These are phyloP conservation scores for Pulveroboletus frians DNA, from an alignment of 768 basidiomycete species.

Conservation along the genomic window DNA sequence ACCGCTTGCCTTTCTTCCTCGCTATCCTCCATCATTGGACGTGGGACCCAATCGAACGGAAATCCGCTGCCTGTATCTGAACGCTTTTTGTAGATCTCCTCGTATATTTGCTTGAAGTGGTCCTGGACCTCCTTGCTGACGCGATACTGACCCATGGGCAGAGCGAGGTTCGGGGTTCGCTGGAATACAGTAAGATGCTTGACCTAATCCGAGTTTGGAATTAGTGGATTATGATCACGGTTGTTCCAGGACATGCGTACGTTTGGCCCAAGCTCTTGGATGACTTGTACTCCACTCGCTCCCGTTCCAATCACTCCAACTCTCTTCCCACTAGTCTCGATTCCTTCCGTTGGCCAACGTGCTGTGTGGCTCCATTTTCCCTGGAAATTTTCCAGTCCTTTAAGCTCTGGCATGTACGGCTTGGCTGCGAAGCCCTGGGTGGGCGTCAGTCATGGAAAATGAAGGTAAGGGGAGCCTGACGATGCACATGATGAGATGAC, in stretches of 20 bases:
- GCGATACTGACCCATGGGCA: constrained; percentile 10
- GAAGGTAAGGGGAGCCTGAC: neutral
- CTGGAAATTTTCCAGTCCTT: constrained; percentile 8
- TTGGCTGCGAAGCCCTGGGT: constrained; percentile 8
- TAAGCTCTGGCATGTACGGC: constrained; percentile 7
- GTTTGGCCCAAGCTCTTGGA: constrained; percentile 12
- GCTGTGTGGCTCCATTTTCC: constrained; percentile 9
- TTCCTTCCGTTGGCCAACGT: constrained; percentile 15
- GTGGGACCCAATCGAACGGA: neutral
- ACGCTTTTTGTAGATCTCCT: constrained; percentile 6
- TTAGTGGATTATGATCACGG: neutral
- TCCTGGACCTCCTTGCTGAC: constrained; percentile 8
- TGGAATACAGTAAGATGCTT: constrained; percentile 10
- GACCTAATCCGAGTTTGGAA: neutral
- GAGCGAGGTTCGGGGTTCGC: constrained; percentile 13
- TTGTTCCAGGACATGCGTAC: neutral
- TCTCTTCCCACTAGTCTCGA: constrained; percentile 7
- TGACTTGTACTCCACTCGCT: constrained; percentile 12
- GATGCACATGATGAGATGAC: constrained; percentile 11
- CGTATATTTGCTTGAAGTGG: constrained; percentile 9
- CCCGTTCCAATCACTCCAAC: constrained; percentile 18
- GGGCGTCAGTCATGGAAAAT: neutral
- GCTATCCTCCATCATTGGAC: constrained; percentile 5
- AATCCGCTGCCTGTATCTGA: neutral
- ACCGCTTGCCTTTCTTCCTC: constrained; percentile 8